Percentiles rank a stretch among this genome's conserved stretches.
Evolutionary conservation across 2,329 filamentous ascomycete genomes (phyloP).

Genomic region (Pseudogymnoascus sp.): DNA sequence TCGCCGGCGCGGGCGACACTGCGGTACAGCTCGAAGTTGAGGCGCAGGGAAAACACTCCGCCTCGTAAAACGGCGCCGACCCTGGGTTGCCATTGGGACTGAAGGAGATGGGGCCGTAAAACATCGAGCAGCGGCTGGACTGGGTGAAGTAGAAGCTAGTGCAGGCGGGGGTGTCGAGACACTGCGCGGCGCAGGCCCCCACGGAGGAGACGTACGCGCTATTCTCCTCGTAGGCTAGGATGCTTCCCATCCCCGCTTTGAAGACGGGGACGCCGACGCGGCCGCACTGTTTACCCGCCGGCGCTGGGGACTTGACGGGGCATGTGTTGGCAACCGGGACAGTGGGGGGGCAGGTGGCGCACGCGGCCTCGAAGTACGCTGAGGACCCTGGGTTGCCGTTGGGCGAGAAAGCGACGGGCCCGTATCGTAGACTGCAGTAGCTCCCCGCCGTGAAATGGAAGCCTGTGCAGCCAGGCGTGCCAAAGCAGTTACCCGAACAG

Average conservation of each 20-base stretch:
- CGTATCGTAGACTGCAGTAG: not conserved
- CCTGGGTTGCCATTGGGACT: not conserved
- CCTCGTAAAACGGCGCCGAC: not conserved
- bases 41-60: not conserved
- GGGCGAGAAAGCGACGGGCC: not conserved
- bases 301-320: not conserved
- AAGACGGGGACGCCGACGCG: not conserved
- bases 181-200: not conserved
- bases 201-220: not conserved
- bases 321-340: conserved; percentile 39
- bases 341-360: conserved; percentile 31
- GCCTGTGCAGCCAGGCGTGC: not conserved
- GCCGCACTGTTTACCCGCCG: not conserved
- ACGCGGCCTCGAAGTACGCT: conserved; percentile 34
- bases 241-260: not conserved
- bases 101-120: not conserved
- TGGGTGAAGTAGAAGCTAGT: not conserved
- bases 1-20: not conserved
- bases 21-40: not conserved
- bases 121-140: not conserved
- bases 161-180: not conserved
- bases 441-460: not conserved
- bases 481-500: not conserved
- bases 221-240: not conserved
- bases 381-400: conserved; percentile 9